Conservation (phyloP, 139 green algal genomes). For the Eudorina sp. region DNA sequence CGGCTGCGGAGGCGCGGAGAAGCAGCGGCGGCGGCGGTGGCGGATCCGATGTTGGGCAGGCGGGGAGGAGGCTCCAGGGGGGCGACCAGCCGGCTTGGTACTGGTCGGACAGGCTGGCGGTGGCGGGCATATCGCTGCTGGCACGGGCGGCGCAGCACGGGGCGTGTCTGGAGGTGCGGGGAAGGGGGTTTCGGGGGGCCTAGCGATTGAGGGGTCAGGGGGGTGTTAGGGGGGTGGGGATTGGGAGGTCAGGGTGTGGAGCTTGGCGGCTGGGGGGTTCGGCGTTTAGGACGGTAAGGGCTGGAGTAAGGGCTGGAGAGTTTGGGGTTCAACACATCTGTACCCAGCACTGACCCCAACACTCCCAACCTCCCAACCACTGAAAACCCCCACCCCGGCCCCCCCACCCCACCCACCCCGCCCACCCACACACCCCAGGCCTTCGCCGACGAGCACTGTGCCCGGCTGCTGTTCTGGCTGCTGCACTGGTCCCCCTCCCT, state of each 20-base stretch:
- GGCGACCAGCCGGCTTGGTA: not conserved
- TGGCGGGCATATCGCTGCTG: slow-evolving; percentile 63
- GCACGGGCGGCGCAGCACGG: slow-evolving; percentile 69
- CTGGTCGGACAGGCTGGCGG: slow-evolving; percentile 5
- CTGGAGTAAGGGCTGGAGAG: too few relatives aligned
- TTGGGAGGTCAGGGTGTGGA: not conserved
- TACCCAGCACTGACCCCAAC: too few relatives aligned
- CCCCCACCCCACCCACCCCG: not conserved
- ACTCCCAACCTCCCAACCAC: too few relatives aligned
- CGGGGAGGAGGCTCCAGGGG: not conserved
- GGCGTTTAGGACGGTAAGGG: too few relatives aligned
- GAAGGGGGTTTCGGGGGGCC: not conserved
- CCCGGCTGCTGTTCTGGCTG: slow-evolving; percentile 74
- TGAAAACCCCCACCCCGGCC: not conserved
- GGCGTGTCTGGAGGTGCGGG: slow-evolving; percentile 70
- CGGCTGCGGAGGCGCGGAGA: not conserved
- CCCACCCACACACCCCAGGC: slow-evolving; percentile 39
- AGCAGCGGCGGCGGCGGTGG: not conserved
- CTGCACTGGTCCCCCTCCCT: slow-evolving; percentile 67
- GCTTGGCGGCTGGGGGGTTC: too few relatives aligned
- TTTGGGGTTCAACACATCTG: too few relatives aligned
- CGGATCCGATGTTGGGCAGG: not conserved
- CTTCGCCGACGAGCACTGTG: slow-evolving; percentile 67
- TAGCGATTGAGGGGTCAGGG: not conserved
- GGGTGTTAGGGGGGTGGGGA: not conserved